A percentile compares a stretch with the other conserved stretches of the same genome.
These are phyloP conservation scores for Cladosporium cucumerinum DNA, from an alignment of 2,329 filamentous ascomycete species.

Conservation along the genomic window DNA sequence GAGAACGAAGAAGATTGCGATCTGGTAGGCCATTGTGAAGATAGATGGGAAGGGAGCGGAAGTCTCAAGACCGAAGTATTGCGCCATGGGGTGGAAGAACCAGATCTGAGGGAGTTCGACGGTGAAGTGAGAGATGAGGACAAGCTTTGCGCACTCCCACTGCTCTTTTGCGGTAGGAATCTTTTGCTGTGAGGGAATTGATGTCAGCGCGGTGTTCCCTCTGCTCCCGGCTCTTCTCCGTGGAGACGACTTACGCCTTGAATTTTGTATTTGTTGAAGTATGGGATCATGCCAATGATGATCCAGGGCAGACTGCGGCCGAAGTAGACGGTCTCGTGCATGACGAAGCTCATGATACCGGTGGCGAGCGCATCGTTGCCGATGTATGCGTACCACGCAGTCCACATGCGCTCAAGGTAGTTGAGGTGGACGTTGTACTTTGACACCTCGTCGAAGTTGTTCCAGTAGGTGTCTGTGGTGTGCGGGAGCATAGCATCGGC, in stretches of 20 bases:
- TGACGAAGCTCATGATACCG: constrained; percentile 92
- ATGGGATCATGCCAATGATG: constrained; percentile 82
- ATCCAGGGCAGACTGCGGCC: constrained; percentile 88
- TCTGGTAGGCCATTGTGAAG: constrained; percentile 86
- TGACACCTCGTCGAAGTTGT: constrained; percentile 61
- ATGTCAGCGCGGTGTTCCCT: constrained; percentile 17
- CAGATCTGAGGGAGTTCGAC: constrained; percentile 98
- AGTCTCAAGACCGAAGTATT: constrained; percentile 84
- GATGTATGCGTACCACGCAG: constrained; percentile 96
- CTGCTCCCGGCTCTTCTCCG: constrained; percentile 13
- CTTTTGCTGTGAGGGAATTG: constrained; percentile 57
- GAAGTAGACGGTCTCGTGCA: constrained; percentile 95
- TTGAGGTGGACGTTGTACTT: constrained; percentile 82
- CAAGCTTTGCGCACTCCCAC: constrained; percentile 88
- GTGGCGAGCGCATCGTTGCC: constrained; percentile 96
- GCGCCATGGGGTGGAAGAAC: constrained; percentile 96
- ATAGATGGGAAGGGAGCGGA: constrained; percentile 82
- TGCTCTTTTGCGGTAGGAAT: constrained; percentile 90
- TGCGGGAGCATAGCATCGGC: constrained; percentile 37
- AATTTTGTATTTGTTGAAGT: constrained; percentile 91
- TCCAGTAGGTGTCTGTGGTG: constrained; percentile 59
- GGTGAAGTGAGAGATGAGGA: constrained; percentile 93
- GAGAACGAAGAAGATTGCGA: constrained; percentile 88
- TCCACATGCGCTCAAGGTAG: constrained; percentile 83
- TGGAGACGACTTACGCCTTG: constrained; percentile 62